Conservation (phyloP, 495 filamentous ascomycete species). For the Penicillium salamii region DNA sequence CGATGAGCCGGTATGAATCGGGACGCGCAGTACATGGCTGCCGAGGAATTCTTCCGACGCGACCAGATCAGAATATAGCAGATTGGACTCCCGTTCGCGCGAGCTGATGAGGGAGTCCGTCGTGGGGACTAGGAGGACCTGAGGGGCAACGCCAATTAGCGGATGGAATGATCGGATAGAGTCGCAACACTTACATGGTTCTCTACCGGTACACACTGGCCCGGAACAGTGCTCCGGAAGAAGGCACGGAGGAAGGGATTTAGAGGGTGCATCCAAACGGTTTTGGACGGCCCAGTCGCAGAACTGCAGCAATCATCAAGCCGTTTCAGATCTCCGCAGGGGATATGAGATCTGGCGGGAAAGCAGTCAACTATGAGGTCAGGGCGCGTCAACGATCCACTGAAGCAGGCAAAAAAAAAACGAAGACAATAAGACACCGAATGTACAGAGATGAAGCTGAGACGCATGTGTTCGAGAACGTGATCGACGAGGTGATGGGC, state of each 20-base stretch:
- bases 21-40: slow-evolving; percentile 92
- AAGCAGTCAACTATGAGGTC: slow-evolving; percentile 30
- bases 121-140: slow-evolving; percentile 90
- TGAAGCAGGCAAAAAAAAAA: slow-evolving; percentile 5
- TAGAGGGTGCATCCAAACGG: slow-evolving; percentile 94
- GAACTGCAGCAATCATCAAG: slow-evolving; percentile 43
- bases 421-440: slow-evolving; percentile 2
- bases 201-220: slow-evolving; percentile 89
- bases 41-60: slow-evolving; percentile 90
- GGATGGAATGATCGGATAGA: slow-evolving; percentile 13
- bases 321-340: slow-evolving; percentile 22
- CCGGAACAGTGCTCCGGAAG: slow-evolving; percentile 89
- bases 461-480: slow-evolving; percentile 21
- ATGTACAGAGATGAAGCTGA: slow-evolving; percentile 11
- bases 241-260: slow-evolving; percentile 98
- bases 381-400: not conserved
- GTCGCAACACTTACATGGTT: slow-evolving; percentile 64
- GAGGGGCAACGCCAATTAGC: slow-evolving; percentile 15
- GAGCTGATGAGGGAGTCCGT: slow-evolving; percentile 86
- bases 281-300: slow-evolving; percentile 46
- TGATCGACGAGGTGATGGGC: slow-evolving; percentile 27
- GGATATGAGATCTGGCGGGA: slow-evolving; percentile 32
- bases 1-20: slow-evolving; percentile 49
- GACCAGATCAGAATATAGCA: slow-evolving; percentile 75
- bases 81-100: slow-evolving; percentile 83